Evolutionary conservation across 352 stramenopile species (phyloP).

Genomic region (Phytophthora ohioensis): DNA sequence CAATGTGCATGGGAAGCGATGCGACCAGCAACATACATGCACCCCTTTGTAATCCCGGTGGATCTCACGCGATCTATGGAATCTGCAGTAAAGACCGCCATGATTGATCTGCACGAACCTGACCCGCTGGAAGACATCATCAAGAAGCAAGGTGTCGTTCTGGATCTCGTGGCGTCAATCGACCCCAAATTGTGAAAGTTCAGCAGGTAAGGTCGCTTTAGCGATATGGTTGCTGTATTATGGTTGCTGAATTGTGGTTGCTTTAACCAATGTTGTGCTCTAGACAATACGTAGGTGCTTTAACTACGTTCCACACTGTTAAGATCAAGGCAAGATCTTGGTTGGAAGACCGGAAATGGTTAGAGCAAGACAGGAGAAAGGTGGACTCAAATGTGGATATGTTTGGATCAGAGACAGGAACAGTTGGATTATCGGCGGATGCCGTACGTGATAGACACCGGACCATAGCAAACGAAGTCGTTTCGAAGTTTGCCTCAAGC

Average conservation of each 20-base stretch:
- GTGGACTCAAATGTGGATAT: conserved; percentile 4
- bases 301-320: not conserved
- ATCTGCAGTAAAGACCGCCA: too few relatives aligned
- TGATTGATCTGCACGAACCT: not conserved
- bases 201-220: conserved; percentile 17
- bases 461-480: conserved; percentile 10
- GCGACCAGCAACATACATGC: too few relatives aligned
- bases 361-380: conserved; percentile 12
- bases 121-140: not conserved
- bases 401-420: conserved; percentile 1
- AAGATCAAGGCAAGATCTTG: not conserved
- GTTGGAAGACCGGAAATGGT: conserved; percentile 18
- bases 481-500: conserved; percentile 11
- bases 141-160: conserved; percentile 9
- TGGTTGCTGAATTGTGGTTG: conserved; percentile 9
- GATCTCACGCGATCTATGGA: too few relatives aligned
- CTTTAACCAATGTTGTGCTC: not conserved
- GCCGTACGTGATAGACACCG: not conserved
- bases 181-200: conserved; percentile 17
- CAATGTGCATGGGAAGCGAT: conserved; percentile 15
- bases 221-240: conserved; percentile 9
- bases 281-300: not conserved
- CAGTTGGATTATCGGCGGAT: not conserved
- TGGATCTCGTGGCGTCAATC: conserved; percentile 1
- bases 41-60: too few relatives aligned